These are phyloP conservation scores for Zelonia costaricensis DNA, from an alignment of 208 protist genomes.

Conservation along the genomic window DNA sequence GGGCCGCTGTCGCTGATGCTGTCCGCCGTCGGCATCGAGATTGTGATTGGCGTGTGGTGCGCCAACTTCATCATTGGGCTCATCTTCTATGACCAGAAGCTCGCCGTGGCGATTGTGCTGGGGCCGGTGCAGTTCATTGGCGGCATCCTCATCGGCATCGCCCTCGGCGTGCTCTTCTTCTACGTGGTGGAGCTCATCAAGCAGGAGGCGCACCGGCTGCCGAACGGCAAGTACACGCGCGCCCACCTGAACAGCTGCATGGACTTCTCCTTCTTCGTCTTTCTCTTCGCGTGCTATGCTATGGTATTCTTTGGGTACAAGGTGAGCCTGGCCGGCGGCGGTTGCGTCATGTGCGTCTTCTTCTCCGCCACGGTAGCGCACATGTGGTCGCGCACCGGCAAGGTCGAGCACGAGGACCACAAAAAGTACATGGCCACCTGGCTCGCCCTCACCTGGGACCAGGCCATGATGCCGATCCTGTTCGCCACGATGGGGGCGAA, in stretches of 20 bases:
- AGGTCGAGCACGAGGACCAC: conserved; percentile 57
- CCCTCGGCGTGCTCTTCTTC: conserved; percentile 64
- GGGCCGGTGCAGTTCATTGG: conserved; percentile 77
- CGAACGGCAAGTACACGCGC: conserved; percentile 61
- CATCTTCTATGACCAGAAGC: conserved; percentile 62
- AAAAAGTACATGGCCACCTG: conserved; percentile 66
- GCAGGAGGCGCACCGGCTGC: conserved; percentile 63
- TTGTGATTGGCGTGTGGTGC: conserved; percentile 77
- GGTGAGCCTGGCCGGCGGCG: conserved; percentile 62
- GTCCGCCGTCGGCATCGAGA: conserved; percentile 70
- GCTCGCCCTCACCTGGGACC: conserved; percentile 73
- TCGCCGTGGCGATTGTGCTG: conserved; percentile 54
- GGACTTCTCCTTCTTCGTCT: conserved; percentile 59
- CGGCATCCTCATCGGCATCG: conserved; percentile 54
- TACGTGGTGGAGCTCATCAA: conserved; percentile 78
- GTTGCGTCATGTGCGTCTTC: conserved; percentile 73
- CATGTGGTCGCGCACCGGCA: conserved; percentile 53
- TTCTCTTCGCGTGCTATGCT: conserved; percentile 42
- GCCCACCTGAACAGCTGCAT: conserved; percentile 60
- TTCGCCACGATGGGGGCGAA: conserved; percentile 79
- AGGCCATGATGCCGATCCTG: conserved; percentile 68
- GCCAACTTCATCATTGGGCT: conserved; percentile 79
- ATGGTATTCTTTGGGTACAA: conserved; percentile 77
- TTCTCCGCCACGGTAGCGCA: conserved; percentile 77
- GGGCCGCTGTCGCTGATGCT: conserved; percentile 72